These are phyloP conservation scores for Hippophae gyantsensis DNA, from an alignment of 306 rosid genomes.

Conservation along the genomic window DNA sequence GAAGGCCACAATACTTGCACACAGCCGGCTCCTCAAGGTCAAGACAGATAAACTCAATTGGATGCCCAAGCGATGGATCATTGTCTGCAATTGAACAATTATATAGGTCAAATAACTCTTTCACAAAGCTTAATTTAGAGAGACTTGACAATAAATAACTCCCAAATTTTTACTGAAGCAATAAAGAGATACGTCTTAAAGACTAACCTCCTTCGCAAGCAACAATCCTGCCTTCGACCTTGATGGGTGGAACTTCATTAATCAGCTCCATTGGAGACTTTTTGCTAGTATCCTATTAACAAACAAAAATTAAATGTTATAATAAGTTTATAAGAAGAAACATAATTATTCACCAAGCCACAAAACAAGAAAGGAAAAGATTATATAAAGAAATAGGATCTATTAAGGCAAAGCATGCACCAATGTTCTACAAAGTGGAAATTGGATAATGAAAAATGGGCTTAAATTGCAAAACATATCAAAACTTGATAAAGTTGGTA, in stretches of 20 bases:
- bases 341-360: background rate
- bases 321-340: background rate
- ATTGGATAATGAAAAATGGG: too few relatives aligned
- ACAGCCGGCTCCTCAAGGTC: slow-evolving; percentile 65
- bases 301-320: slow-evolving; percentile 15
- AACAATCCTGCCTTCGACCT: slow-evolving; percentile 87
- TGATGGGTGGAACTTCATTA: slow-evolving; percentile 92
- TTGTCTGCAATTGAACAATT: slow-evolving; percentile 47
- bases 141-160: background rate
- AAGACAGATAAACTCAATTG: slow-evolving; percentile 85
- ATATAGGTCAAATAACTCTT: background rate
- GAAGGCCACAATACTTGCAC: slow-evolving; percentile 91
- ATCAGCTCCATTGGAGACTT: slow-evolving; percentile 98
- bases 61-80: slow-evolving; percentile 80
- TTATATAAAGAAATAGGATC: background rate
- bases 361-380: background rate
- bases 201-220: slow-evolving; percentile 91
- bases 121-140: background rate
- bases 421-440: too few relatives aligned
- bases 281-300: slow-evolving; percentile 67
- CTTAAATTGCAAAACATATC: too few relatives aligned
- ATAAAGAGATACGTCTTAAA: background rate
- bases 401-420: too few relatives aligned
- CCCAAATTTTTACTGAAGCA: background rate
- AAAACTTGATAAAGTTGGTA: too few relatives aligned